Conservation (phyloP, 176 grass and related monocot genomes). For the Puya raimondii region DNA sequence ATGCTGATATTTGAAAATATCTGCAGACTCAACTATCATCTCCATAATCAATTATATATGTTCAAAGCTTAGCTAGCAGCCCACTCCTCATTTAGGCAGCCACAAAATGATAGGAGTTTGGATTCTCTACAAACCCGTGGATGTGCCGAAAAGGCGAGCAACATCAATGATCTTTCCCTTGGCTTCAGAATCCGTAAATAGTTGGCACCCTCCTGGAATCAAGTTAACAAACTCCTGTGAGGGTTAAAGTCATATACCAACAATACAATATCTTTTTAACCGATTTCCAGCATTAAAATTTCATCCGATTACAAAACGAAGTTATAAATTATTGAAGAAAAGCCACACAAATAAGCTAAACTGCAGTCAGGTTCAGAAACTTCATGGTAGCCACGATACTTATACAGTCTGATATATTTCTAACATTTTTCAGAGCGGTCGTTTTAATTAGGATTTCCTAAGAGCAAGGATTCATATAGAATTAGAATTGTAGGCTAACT, state of each 20-base stretch:
- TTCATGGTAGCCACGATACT: too few relatives aligned
- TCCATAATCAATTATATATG: too few relatives aligned
- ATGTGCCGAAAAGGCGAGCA: constrained; percentile 51
- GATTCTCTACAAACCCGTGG: constrained; percentile 46
- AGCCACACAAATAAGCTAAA: too few relatives aligned
- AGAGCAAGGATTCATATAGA: too few relatives aligned
- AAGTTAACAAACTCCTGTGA: constrained; percentile 3
- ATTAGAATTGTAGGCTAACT: too few relatives aligned
- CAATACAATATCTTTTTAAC: neutral
- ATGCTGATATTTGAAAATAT: neutral
- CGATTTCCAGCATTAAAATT: neutral
- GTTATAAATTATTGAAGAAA: too few relatives aligned
- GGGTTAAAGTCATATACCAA: constrained; percentile 7
- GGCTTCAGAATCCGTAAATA: constrained; percentile 43
- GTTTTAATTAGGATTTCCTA: too few relatives aligned
- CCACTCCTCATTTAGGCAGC: neutral
- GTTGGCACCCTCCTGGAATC: constrained; percentile 62
- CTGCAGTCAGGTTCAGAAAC: too few relatives aligned
- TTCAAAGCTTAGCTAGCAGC: neutral
- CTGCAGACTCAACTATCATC: too few relatives aligned
- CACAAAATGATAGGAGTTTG: neutral
- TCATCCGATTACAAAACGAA: too few relatives aligned
- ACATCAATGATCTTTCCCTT: constrained; percentile 38
- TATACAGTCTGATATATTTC: too few relatives aligned
- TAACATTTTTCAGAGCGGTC: too few relatives aligned